Evolutionary conservation across 208 protist species (phyloP).

Genomic region (Trypanosoma avium): DNA sequence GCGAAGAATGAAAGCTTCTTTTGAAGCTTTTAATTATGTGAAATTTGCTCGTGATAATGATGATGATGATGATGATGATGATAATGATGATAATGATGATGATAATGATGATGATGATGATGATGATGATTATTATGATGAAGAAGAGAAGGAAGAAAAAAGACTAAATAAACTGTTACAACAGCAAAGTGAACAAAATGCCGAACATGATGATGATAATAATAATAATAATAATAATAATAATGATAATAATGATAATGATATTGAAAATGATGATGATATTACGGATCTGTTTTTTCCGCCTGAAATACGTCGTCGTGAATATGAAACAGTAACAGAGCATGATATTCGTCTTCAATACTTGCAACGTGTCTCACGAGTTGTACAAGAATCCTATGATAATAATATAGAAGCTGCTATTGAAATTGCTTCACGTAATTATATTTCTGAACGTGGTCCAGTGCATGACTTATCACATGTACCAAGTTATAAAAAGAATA

Average conservation of each 20-base stretch:
- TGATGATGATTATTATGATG: too few species aligned
- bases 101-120: too few species aligned
- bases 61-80: too few species aligned
- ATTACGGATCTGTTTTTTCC: neutral
- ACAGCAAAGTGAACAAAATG: too few species aligned
- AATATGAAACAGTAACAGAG: slow-evolving; percentile 9
- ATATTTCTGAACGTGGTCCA: neutral
- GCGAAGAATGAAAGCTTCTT: slow-evolving; percentile 8
- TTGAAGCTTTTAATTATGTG: slow-evolving; percentile 2
- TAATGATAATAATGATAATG: neutral
- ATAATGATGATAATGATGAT: too few species aligned
- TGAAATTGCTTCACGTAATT: slow-evolving; percentile 23
- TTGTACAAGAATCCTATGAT: neutral
- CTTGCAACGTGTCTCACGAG: slow-evolving; percentile 12
- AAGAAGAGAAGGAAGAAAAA: neutral
- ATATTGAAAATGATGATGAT: neutral
- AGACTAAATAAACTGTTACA: neutral
- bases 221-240: neutral
- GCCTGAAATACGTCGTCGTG: neutral
- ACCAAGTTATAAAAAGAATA: slow-evolving; percentile 25
- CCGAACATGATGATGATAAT: neutral
- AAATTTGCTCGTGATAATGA: too few species aligned
- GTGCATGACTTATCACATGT: slow-evolving; percentile 21
- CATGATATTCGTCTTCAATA: neutral
- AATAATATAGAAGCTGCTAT: neutral